Conservation (phyloP, 352 stramenopile genomes). For the Pythium rishiriense region DNA sequence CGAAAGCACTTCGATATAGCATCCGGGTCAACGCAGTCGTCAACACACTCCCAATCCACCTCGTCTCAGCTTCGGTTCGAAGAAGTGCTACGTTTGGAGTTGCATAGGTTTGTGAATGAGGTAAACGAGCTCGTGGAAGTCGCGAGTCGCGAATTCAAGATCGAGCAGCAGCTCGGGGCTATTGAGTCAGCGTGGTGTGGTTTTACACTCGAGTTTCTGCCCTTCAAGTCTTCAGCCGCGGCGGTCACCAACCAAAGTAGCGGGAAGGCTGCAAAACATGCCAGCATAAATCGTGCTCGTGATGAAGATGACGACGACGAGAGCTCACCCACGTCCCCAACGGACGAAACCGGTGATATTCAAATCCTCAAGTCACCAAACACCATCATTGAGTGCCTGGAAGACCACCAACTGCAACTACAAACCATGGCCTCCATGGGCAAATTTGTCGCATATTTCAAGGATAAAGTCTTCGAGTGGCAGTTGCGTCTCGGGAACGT, state of each 20-base stretch:
- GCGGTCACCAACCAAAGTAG: constrained; percentile 1
- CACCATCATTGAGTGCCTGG: constrained; percentile 92
- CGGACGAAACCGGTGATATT: constrained; percentile 57
- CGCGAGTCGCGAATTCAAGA: constrained; percentile 96
- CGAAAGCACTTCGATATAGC: constrained; percentile 84
- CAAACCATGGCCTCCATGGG: constrained; percentile 96
- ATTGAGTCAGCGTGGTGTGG: constrained; percentile 91
- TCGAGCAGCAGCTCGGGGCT: constrained; percentile 94
- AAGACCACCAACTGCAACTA: constrained; percentile 94
- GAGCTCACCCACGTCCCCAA: constrained; percentile 29
- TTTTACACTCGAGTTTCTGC: constrained; percentile 92
- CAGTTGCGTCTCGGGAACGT: constrained; percentile 91
- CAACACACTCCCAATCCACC: neutral
- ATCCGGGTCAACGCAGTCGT: neutral
- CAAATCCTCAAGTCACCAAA: constrained; percentile 90
- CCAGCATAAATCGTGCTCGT: neutral
- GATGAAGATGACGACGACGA: constrained; percentile 30
- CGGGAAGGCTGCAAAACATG: constrained; percentile 1
- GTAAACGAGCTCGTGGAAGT: constrained; percentile 95
- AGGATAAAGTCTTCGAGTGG: constrained; percentile 95
- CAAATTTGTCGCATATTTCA: constrained; percentile 96
- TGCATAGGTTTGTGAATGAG: constrained; percentile 92
- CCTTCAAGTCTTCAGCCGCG: constrained; percentile 76
- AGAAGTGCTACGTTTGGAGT: constrained; percentile 92
- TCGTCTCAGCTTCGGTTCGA: constrained; percentile 75